Percentiles rank a stretch among this genome's conserved stretches.
These are phyloP conservation scores for Hymenoscyphus repandus DNA, from an alignment of 2,329 filamentous ascomycete genomes.

Conservation along the genomic window DNA sequence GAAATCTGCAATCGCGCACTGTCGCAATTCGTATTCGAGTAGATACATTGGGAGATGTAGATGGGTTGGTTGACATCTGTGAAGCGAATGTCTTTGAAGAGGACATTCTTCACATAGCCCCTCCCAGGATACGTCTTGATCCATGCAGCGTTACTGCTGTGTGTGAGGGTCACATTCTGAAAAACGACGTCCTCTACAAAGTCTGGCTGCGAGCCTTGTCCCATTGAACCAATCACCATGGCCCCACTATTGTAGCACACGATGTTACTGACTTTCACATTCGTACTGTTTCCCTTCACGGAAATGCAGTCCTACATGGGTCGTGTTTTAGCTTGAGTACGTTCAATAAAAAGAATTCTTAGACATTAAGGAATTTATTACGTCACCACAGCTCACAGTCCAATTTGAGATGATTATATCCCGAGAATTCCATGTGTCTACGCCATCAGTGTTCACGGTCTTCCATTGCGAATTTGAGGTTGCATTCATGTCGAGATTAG, in stretches of 20 bases:
- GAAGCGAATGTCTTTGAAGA: conserved; percentile 28
- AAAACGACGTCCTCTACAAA: conserved; percentile 52
- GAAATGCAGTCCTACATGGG: conserved; percentile 43
- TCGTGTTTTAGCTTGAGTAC: neutral
- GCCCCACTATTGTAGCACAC: conserved; percentile 56
- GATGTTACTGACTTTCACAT: conserved; percentile 53
- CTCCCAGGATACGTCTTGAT: conserved; percentile 35
- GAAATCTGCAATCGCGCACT: conserved; percentile 54
- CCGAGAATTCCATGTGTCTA: conserved; percentile 53
- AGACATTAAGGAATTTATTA: neutral
- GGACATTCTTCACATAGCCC: conserved; percentile 32
- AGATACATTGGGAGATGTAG: conserved; percentile 43
- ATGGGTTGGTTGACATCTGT: conserved; percentile 44
- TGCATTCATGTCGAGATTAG: conserved; percentile 14
- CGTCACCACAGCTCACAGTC: conserved; percentile 43
- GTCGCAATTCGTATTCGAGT: conserved; percentile 38
- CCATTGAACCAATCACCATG: conserved; percentile 44
- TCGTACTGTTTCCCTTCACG: conserved; percentile 53
- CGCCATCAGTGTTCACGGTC: conserved; percentile 59
- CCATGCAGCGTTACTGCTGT: conserved; percentile 32
- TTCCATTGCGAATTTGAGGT: conserved; percentile 37
- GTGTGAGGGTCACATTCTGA: conserved; percentile 37
- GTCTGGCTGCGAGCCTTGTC: conserved; percentile 45
- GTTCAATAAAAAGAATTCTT: no score
- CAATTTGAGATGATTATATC: conserved; percentile 45